These are phyloP conservation scores for Xylaria digitata DNA, from an alignment of 2,329 filamentous ascomycete species.

Conservation along the genomic window DNA sequence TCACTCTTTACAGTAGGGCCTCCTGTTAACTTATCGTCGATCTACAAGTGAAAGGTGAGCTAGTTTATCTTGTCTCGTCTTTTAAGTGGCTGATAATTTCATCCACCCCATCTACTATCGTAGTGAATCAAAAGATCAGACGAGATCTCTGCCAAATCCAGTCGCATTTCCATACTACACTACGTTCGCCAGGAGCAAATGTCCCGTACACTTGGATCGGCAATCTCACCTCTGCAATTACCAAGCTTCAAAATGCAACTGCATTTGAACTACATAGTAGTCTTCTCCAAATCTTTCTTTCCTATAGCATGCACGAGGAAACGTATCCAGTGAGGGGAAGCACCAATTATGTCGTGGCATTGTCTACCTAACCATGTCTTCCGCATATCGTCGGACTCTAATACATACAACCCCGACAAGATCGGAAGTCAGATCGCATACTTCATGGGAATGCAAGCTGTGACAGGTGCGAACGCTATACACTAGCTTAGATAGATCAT, in stretches of 20 bases:
- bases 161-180: conserved; percentile 5
- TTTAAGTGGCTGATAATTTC: neutral
- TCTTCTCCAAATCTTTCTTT: conserved; percentile 21
- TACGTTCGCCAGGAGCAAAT: conserved; percentile 34
- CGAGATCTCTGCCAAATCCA: conserved; percentile 11
- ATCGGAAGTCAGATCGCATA: conserved; percentile 2
- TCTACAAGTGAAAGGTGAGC: neutral
- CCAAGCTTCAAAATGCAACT: conserved; percentile 19
- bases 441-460: neutral
- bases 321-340: conserved; percentile 20
- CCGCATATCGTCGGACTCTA: conserved; percentile 1
- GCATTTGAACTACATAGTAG: conserved; percentile 9
- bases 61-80: neutral
- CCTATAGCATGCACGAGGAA: neutral
- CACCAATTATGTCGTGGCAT: conserved; percentile 13
- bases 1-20: neutral
- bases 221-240: conserved; percentile 13
- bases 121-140: neutral
- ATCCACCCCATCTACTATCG: neutral
- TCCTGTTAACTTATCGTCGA: neutral
- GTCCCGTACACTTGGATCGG: conserved; percentile 20
- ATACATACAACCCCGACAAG: neutral
- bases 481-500: neutral
- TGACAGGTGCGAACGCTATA: neutral
- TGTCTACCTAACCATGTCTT: neutral